Conservation (phyloP, 352 stramenopile species). For the Phytophthora syringae region DNA sequence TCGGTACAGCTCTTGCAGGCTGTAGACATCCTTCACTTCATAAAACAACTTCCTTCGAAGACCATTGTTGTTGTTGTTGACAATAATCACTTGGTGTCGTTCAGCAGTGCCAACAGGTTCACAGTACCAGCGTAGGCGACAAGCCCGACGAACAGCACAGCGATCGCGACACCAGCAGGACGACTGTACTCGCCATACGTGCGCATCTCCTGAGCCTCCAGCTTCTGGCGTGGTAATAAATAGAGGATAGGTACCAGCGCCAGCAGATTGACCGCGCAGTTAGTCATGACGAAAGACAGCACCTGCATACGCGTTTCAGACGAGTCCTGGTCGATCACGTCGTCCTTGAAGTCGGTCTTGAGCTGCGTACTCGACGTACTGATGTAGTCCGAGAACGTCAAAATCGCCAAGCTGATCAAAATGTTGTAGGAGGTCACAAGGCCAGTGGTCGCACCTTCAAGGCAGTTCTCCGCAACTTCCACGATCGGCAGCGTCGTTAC, state of each 20-base stretch:
- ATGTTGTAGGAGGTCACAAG: slow-evolving; percentile 67
- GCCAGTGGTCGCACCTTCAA: slow-evolving; percentile 73
- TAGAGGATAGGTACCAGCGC: slow-evolving; percentile 63
- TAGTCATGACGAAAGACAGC: slow-evolving; percentile 51
- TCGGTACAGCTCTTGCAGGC: slow-evolving; percentile 1
- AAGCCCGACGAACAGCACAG: slow-evolving; percentile 49
- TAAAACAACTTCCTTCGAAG: slow-evolving; percentile 14
- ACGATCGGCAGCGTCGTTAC: slow-evolving; percentile 71
- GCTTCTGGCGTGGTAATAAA: slow-evolving; percentile 73
- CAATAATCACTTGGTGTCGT: slow-evolving; percentile 40
- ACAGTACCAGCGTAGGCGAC: slow-evolving; percentile 48
- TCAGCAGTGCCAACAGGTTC: slow-evolving; percentile 49
- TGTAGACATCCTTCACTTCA: slow-evolving; percentile 10
- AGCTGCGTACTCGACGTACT: slow-evolving; percentile 53
- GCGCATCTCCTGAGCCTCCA: slow-evolving; percentile 68
- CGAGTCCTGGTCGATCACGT: slow-evolving; percentile 39
- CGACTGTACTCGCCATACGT: slow-evolving; percentile 59
- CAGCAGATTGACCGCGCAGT: slow-evolving; percentile 58
- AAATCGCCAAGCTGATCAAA: slow-evolving; percentile 67
- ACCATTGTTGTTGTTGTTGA: background rate
- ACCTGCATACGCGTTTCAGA: slow-evolving; percentile 41
- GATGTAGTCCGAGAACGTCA: slow-evolving; percentile 66
- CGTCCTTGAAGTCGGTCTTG: slow-evolving; percentile 43
- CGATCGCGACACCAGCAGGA: slow-evolving; percentile 44
- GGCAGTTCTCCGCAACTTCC: slow-evolving; percentile 76